These are phyloP conservation scores for Racocetra persica DNA, from an alignment of 371 early-diverging fungal species.

Conservation along the genomic window DNA sequence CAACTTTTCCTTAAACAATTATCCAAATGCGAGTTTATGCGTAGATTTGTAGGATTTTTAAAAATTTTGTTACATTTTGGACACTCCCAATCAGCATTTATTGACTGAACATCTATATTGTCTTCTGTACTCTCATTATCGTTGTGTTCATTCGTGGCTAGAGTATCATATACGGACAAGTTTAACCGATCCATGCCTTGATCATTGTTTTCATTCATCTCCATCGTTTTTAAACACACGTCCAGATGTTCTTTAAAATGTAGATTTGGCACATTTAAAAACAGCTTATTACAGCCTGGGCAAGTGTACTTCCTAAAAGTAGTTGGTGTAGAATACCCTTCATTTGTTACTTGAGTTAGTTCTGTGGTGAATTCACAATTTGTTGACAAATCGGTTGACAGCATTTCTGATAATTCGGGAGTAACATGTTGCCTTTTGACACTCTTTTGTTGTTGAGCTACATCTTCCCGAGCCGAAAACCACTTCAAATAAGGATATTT, in stretches of 20 bases:
- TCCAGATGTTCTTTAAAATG: background rate
- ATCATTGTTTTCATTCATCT: background rate
- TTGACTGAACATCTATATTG: background rate
- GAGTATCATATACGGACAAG: background rate
- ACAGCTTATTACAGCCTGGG: background rate
- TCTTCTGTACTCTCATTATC: background rate
- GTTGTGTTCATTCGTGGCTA: background rate
- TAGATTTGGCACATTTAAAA: background rate
- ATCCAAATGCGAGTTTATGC: constrained; percentile 7
- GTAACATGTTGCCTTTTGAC: too few species aligned
- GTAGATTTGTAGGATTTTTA: background rate
- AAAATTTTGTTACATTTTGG: background rate
- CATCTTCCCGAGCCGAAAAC: too few species aligned
- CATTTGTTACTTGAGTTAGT: too few species aligned
- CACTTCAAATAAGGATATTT: too few species aligned
- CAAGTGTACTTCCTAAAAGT: too few species aligned
- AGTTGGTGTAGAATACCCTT: too few species aligned
- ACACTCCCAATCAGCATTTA: background rate
- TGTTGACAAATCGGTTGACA: too few species aligned
- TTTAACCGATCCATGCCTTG: background rate
- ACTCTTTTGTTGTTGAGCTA: too few species aligned
- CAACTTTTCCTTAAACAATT: background rate
- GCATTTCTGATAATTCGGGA: too few species aligned
- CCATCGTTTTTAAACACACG: background rate
- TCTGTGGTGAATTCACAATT: too few species aligned